These are phyloP conservation scores for Echeveria elegans DNA, from an alignment of 164 flowering plant genomes.

Conservation along the genomic window DNA sequence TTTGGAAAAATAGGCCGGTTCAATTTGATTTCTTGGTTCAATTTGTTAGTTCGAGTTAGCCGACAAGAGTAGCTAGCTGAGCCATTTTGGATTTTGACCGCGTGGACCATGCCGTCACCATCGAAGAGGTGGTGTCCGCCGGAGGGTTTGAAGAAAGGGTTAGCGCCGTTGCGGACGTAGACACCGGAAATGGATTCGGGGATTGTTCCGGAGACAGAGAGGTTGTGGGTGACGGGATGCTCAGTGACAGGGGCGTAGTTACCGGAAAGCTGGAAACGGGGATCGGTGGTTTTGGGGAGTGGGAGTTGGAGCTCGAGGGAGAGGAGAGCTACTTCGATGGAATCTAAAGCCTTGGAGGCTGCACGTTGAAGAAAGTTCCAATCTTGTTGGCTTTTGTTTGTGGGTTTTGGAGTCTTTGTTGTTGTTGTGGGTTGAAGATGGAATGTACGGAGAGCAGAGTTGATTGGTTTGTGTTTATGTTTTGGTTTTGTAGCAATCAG, in stretches of 20 bases:
- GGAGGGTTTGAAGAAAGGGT: slow-evolving; percentile 61
- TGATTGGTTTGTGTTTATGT: background rate
- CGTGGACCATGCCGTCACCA: slow-evolving; percentile 94
- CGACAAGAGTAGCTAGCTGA: slow-evolving; percentile 66
- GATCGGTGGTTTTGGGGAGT: slow-evolving; percentile 78
- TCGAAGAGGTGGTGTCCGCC: slow-evolving; percentile 91
- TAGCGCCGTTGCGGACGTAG: slow-evolving; percentile 84
- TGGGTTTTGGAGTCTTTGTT: background rate
- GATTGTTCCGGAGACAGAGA: slow-evolving; percentile 48
- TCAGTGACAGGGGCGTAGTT: slow-evolving; percentile 80
- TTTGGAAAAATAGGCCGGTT: slow-evolving; percentile 86
- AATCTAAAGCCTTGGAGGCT: slow-evolving; percentile 47
- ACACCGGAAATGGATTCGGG: slow-evolving; percentile 64
- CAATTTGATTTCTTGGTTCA: slow-evolving; percentile 48
- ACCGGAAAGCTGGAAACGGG: slow-evolving; percentile 64
- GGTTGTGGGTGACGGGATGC: slow-evolving; percentile 27
- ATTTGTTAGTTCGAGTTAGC: slow-evolving; percentile 55
- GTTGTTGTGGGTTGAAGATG: background rate
- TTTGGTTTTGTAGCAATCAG: background rate
- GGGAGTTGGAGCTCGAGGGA: slow-evolving; percentile 36
- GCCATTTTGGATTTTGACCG: slow-evolving; percentile 42
- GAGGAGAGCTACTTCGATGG: slow-evolving; percentile 37
- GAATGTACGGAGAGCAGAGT: background rate
- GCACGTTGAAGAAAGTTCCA: slow-evolving; percentile 58
- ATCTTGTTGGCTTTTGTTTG: background rate